phyloP scores from a whole-genome alignment of 2,329 filamentous ascomycete genomes.

The Stemphylium beticola region DNA sequence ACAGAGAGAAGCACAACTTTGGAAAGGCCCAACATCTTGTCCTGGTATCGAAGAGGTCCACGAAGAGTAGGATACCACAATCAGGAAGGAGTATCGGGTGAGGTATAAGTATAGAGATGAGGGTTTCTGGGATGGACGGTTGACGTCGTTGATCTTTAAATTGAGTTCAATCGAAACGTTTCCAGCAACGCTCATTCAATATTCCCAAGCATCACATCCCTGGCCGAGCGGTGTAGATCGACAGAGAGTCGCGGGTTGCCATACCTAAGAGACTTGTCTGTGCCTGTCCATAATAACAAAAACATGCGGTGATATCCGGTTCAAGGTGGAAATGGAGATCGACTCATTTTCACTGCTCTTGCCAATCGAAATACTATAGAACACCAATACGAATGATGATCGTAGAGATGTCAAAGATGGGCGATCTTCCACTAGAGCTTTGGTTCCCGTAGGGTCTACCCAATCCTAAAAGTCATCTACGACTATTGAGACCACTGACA shows the following conservation, averaged over 20 bases:
- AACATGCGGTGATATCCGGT: background rate
- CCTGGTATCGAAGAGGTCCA: background rate
- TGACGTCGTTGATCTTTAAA: constrained; percentile 1
- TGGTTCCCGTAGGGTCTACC: background rate
- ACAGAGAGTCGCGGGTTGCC: background rate
- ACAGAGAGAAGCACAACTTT: constrained; percentile 2
- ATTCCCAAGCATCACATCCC: constrained; percentile 1
- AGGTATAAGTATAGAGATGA: constrained; percentile 6
- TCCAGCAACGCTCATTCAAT: background rate
- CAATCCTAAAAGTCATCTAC: background rate
- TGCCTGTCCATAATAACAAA: background rate
- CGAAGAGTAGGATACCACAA: background rate
- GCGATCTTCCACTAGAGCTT: background rate
- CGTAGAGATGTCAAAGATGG: background rate
- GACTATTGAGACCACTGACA: background rate
- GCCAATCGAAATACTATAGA: background rate
- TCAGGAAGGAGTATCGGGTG: background rate
- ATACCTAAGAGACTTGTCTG: background rate
- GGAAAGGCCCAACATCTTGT: constrained; percentile 15
- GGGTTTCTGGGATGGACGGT: background rate
- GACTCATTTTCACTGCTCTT: background rate
- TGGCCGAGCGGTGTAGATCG: constrained; percentile 2
- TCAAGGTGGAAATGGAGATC: background rate
- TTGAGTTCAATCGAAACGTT: background rate
- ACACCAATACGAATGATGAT: background rate